Evolutionary conservation across 1,139 yeast genomes (phyloP).

Genomic region (Pneumocystis wakefieldiae): DNA sequence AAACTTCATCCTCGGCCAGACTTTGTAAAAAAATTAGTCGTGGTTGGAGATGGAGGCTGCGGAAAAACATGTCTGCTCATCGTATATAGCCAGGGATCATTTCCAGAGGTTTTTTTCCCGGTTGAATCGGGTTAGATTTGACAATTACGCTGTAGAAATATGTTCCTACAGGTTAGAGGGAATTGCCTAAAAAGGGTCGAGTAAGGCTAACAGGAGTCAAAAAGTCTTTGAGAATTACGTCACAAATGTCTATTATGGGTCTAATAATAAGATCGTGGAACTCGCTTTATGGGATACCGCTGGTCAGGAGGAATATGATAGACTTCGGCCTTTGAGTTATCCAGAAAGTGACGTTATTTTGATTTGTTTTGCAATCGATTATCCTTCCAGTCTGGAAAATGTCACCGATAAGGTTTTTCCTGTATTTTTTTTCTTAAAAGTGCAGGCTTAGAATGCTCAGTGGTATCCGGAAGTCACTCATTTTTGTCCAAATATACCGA

Average conservation of each 20-base stretch:
- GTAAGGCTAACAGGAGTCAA: background rate
- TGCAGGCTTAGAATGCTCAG: background rate
- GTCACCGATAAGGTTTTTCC: conserved; percentile 40
- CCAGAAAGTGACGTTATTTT: conserved; percentile 66
- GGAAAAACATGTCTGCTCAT: conserved; percentile 81
- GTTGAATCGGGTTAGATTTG: background rate
- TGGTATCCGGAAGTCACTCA: conserved; percentile 83
- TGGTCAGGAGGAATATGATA: conserved; percentile 82
- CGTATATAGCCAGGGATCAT: conserved; percentile 64
- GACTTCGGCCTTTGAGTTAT: conserved; percentile 68
- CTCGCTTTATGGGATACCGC: conserved; percentile 88
- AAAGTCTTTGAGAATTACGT: conserved; percentile 67
- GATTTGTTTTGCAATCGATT: conserved; percentile 62
- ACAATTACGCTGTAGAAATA: conserved; percentile 25
- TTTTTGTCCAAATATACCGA: conserved; percentile 68
- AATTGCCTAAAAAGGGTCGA: background rate
- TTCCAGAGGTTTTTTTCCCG: conserved; percentile 58
- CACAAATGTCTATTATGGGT: conserved; percentile 35
- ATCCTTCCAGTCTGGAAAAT: conserved; percentile 49
- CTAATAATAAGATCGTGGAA: conserved; percentile 44
- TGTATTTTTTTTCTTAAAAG: background rate
- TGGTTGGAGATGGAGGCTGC: conserved; percentile 91
- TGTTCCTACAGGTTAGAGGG: conserved; percentile 43
- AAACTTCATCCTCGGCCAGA: conserved; percentile 3
- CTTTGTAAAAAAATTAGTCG: conserved; percentile 44